A percentile compares a stretch with the other conserved stretches of the same genome.
Conservation (phyloP, 192 early-diverging fungal genomes). For the Mortierella antarctica region DNA sequence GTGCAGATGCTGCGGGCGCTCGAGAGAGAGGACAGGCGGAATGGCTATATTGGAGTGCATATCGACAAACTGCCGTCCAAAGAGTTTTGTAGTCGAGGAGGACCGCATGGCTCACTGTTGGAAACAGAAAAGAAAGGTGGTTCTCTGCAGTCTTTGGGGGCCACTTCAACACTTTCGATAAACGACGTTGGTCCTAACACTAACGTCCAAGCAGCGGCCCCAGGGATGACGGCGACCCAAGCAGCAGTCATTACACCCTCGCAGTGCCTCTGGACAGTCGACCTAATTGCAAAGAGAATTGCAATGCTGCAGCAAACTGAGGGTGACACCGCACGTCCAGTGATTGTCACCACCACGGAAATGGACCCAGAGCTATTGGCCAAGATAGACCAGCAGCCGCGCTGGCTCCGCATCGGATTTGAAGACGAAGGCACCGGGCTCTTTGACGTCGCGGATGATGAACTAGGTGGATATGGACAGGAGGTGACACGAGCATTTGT, state of each 20-base stretch:
- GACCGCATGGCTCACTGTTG: not conserved
- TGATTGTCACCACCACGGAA: slow-evolving; percentile 45
- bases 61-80: slow-evolving; percentile 33
- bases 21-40: not conserved
- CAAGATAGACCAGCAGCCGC: slow-evolving; percentile 30
- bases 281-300: slow-evolving; percentile 29
- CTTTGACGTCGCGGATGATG: slow-evolving; percentile 20
- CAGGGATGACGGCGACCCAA: not conserved
- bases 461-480: slow-evolving; percentile 33
- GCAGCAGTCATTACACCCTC: not conserved
- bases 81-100: slow-evolving; percentile 19
- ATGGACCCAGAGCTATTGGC: slow-evolving; percentile 19
- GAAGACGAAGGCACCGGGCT: slow-evolving; percentile 21
- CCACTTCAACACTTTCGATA: no score
- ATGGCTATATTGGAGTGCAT: slow-evolving; percentile 43
- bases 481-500: slow-evolving; percentile 5
- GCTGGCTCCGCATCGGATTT: slow-evolving; percentile 20
- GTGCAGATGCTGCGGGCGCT: slow-evolving; percentile 18
- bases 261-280: slow-evolving; percentile 31
- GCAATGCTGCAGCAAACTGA: slow-evolving; percentile 30
- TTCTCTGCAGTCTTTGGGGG: no score
- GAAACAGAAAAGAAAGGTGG: no score
- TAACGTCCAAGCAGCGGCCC: not conserved
- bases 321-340: slow-evolving; percentile 4
- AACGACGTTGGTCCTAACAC: not conserved